Percentiles rank a stretch among this genome's conserved stretches.
Conservation (phyloP, 345 rosid genomes). For the Balakata baccata region DNA sequence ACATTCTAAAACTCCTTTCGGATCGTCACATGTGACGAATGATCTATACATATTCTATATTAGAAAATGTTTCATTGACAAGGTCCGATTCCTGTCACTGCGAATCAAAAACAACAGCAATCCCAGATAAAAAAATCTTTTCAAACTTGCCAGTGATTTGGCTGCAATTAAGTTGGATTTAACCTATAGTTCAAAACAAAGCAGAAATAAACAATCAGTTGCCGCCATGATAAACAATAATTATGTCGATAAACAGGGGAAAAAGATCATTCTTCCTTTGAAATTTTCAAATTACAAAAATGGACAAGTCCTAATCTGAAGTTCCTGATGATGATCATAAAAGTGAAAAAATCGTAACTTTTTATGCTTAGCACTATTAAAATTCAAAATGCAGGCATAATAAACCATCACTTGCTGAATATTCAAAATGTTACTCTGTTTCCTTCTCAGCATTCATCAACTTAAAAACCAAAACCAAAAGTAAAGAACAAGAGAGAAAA, state of each 20-base stretch:
- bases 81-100: slow-evolving; percentile 19
- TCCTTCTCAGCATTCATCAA: slow-evolving; percentile 22
- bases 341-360: background rate
- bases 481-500: slow-evolving; percentile 5
- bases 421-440: background rate
- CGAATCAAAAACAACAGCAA: no score
- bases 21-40: slow-evolving; percentile 81
- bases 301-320: background rate
- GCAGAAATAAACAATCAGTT: slow-evolving; percentile 21
- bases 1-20: slow-evolving; percentile 79
- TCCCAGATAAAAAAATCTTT: background rate
- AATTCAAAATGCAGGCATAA: slow-evolving; percentile 14
- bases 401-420: background rate
- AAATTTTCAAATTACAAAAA: slow-evolving; percentile 14
- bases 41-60: slow-evolving; percentile 78
- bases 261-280: slow-evolving; percentile 5
- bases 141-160: slow-evolving; percentile 13
- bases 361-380: background rate
- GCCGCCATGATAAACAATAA: slow-evolving; percentile 31
- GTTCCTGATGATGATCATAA: slow-evolving; percentile 3
- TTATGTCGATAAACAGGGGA: background rate
- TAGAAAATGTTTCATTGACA: slow-evolving; percentile 10
- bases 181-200: background rate
- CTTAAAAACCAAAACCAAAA: slow-evolving; percentile 9
- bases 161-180: slow-evolving; percentile 24